These are phyloP conservation scores for Coelastrella sp. DNA, from an alignment of 139 green algal species.

Conservation along the genomic window DNA sequence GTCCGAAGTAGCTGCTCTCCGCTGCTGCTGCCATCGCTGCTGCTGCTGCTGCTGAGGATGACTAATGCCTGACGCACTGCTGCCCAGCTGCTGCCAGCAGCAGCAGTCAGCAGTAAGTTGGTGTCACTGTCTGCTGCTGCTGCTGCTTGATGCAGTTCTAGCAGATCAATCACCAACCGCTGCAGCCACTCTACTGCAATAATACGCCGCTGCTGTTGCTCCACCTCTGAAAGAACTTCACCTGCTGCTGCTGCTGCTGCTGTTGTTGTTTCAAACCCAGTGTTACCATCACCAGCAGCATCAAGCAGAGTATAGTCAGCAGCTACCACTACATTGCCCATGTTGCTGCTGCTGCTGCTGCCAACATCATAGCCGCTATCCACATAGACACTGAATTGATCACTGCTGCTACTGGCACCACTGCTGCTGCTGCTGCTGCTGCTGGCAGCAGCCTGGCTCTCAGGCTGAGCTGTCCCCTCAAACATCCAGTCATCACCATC, in stretches of 20 bases:
- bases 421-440: constrained; percentile 19
- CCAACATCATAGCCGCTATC: not conserved
- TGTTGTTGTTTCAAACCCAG: too few species aligned
- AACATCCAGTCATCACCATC: constrained; percentile 4
- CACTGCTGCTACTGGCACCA: not conserved
- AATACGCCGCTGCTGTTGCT: constrained; percentile 36
- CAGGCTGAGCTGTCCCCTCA: not conserved
- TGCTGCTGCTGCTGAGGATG: not conserved
- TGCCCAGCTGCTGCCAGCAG: constrained; percentile 27
- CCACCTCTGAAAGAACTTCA: not conserved
- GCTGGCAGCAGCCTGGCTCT: not conserved
- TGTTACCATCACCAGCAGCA: not conserved
- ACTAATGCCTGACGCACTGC: constrained; percentile 32
- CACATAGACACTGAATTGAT: too few species aligned
- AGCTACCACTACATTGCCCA: not conserved
- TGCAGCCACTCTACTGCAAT: constrained; percentile 42
- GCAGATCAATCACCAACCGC: constrained; percentile 5
- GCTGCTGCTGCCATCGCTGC: constrained; percentile 13
- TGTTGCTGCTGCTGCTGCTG: not conserved
- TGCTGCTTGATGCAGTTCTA: constrained; percentile 10
- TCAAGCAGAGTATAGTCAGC: not conserved
- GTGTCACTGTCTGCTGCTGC: constrained; percentile 17
- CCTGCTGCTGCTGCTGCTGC: constrained; percentile 28
- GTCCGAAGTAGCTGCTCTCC: constrained; percentile 14
- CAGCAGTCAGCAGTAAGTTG: not conserved